Base-by-base conservation (phyloP, 106 monocot genomes). In the Phalaenopsis equestris region DNA sequence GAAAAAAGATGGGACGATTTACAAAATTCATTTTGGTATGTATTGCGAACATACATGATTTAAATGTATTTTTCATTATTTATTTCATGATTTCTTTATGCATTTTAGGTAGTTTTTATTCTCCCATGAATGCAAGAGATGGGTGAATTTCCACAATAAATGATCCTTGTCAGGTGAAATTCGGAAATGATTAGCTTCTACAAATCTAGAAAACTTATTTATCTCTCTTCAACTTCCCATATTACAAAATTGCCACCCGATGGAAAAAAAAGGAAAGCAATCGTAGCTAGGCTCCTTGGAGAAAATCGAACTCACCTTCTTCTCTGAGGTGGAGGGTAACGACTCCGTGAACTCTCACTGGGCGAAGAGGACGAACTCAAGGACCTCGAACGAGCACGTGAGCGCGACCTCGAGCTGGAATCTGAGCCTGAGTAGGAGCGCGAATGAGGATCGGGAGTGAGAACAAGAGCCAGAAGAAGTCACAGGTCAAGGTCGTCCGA, bases 301-400 rank as follows among this genome's bases (percentile, higher is more conserved):
- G n/a, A 12, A 43, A 58, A 75, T 67, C 4, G 36, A 79, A 0
- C 72, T 81, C 67, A 90, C 93, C 91, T 93, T 90, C 56, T 83
- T 75, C 85, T 83, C 80, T 76, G 91, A 45, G 80, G 83, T 10
- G 87, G 91, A 77, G 96, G 95, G 42, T 89, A 90, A 12, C 86
- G 90, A 84, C 95, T 95, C 8, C 92, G 86, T 2, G 95, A 95
- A 83, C 95, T 90, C 30, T 48, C 88, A 83, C 93, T 88, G 15
- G 87, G 87, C 30, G 96, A 93, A 12, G 91, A 93, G 19, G 94
- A 95, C 19, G 91, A 88, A 14, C 89, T 86, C 80, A 84, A 84
- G 23, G 93, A 93, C 81, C 83, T 82, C 47, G 91, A 92, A 1
- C 85, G 85, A 42, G 96, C 91, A 8, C 92, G 81, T 4, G 93